Percentiles rank a stretch among this genome's conserved stretches.
phyloP scores from a whole-genome alignment of 83 land plant species.

The Picea mariana region DNA sequence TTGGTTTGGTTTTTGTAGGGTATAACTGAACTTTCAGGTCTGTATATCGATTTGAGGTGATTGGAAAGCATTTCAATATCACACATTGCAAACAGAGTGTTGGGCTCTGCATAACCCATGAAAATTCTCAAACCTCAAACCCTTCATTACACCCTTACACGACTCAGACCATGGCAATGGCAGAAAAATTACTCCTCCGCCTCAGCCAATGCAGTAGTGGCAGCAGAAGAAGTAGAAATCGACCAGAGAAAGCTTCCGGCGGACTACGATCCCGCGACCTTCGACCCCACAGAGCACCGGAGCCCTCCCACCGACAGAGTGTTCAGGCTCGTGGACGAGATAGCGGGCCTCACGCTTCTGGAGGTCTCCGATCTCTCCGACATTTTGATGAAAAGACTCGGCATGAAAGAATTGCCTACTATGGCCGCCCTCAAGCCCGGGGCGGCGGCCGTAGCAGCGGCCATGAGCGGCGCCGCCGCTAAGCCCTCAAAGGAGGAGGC shows the following conservation, averaged over 20 bases:
- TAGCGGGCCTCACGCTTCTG: slow-evolving; percentile 47
- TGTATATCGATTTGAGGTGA: too few relatives aligned
- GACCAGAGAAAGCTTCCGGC: slow-evolving; percentile 65
- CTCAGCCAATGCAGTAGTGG: background rate
- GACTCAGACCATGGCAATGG: background rate
- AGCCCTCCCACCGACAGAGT: slow-evolving; percentile 59
- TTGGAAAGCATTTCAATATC: too few relatives aligned
- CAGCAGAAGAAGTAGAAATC: slow-evolving; percentile 30
- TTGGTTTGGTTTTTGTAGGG: too few relatives aligned
- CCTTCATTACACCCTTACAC: too few relatives aligned
- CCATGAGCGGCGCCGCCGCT: slow-evolving; percentile 18
- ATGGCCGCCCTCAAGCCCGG: slow-evolving; percentile 44
- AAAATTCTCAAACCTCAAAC: too few relatives aligned
- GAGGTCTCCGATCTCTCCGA: slow-evolving; percentile 49
- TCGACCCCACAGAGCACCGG: slow-evolving; percentile 52
- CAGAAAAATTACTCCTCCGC: background rate
- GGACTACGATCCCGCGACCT: slow-evolving; percentile 65
- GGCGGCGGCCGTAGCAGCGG: slow-evolving; percentile 25
- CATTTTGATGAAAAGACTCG: slow-evolving; percentile 39
- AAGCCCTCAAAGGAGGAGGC: slow-evolving; percentile 13
- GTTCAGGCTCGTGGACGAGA: slow-evolving; percentile 60
- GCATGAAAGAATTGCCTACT: slow-evolving; percentile 35
- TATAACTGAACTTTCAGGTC: too few relatives aligned
- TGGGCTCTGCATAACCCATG: too few relatives aligned
- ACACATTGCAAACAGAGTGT: too few relatives aligned